Conservation (phyloP, 2,329 filamentous ascomycete species). For the Colletotrichum sp. region DNA sequence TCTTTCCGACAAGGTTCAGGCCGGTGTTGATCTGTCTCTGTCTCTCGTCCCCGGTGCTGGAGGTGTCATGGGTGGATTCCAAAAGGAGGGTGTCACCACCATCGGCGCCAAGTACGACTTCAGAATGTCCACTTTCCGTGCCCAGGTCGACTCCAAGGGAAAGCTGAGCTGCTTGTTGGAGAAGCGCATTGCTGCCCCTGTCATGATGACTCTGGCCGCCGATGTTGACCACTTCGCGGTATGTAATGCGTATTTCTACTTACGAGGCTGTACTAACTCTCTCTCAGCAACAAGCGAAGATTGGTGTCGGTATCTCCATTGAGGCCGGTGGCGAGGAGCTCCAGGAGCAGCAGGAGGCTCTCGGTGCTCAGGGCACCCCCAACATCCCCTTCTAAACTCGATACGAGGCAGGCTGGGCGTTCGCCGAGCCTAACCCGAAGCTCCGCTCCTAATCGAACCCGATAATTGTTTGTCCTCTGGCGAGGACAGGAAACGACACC, state of each 20-base stretch:
- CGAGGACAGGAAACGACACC: constrained; percentile 10
- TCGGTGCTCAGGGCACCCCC: constrained; percentile 56
- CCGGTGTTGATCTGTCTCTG: constrained; percentile 92
- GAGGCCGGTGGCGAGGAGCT: constrained; percentile 85
- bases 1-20: constrained; percentile 93
- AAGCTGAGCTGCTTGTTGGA: constrained; percentile 92
- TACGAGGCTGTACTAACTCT: constrained; percentile 29
- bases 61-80: constrained; percentile 76
- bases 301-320: constrained; percentile 92
- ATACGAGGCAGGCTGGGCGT: neutral
- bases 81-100: constrained; percentile 89
- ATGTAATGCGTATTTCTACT: constrained; percentile 42
- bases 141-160: constrained; percentile 93
- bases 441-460: constrained; percentile 27
- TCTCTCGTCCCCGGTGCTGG: constrained; percentile 73
- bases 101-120: constrained; percentile 97
- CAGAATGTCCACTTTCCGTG: constrained; percentile 91
- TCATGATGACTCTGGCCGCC: constrained; percentile 92
- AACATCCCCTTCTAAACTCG: constrained; percentile 69
- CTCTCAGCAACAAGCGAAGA: constrained; percentile 86
- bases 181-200: constrained; percentile 92
- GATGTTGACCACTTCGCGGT: constrained; percentile 97
- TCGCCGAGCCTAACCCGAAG: constrained; percentile 13
- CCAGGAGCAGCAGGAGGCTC: constrained; percentile 79
- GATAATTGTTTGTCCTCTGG: constrained; percentile 21